Conservation (phyloP, 1,284 basidiomycete genomes). For the Mycena citricolor region DNA sequence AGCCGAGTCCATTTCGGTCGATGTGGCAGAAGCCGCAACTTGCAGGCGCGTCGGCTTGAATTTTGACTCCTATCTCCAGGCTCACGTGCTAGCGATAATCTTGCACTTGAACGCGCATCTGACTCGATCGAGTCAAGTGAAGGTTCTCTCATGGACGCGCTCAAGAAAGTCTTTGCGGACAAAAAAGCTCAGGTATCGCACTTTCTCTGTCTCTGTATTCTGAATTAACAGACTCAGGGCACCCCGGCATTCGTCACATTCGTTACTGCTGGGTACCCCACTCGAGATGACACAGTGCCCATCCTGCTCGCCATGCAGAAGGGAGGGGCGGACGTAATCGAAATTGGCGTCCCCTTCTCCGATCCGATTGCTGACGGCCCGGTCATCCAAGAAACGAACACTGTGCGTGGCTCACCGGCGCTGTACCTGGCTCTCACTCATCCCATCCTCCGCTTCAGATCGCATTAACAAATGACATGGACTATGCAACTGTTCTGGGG, state of each 20-base stretch:
- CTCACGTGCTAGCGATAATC: slow-evolving; percentile 1
- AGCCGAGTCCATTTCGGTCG: slow-evolving; percentile 43
- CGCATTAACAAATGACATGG: slow-evolving; percentile 77
- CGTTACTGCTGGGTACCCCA: slow-evolving; percentile 90
- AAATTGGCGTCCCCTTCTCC: slow-evolving; percentile 94
- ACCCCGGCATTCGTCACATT: slow-evolving; percentile 82
- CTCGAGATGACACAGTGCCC: slow-evolving; percentile 77
- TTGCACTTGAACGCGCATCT: slow-evolving; percentile 4
- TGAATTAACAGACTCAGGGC: too few species aligned
- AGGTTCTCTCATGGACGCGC: slow-evolving; percentile 60
- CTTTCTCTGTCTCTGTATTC: slow-evolving; percentile 1
- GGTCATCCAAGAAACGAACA: slow-evolving; percentile 90
- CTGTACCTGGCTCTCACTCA: slow-evolving; percentile 9
- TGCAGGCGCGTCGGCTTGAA: too few species aligned
- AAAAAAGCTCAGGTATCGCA: slow-evolving; percentile 64
- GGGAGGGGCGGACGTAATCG: slow-evolving; percentile 94
- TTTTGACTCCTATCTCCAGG: slow-evolving; percentile 6
- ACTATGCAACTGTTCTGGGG: slow-evolving; percentile 74
- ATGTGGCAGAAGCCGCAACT: neutral
- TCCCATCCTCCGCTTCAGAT: slow-evolving; percentile 48
- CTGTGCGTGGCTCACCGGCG: slow-evolving; percentile 58
- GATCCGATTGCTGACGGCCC: slow-evolving; percentile 96
- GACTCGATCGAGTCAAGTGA: slow-evolving; percentile 3
- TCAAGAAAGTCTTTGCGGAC: slow-evolving; percentile 72
- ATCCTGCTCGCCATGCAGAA: slow-evolving; percentile 89